Evolutionary conservation across 2,329 filamentous ascomycete species (phyloP).

Genomic region (Botrytis paeoniae): DNA sequence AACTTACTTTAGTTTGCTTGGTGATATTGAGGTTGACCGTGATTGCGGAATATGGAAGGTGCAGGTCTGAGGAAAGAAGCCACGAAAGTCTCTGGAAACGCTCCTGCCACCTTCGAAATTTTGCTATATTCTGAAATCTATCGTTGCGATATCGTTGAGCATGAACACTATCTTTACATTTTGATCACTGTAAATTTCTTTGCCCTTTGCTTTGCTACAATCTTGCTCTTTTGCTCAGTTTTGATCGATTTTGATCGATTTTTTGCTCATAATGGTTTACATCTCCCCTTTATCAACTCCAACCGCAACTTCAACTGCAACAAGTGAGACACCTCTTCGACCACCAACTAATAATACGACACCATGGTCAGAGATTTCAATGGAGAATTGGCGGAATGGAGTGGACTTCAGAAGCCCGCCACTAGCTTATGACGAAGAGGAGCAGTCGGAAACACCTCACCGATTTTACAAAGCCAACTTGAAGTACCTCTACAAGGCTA

Average conservation of each 20-base stretch:
- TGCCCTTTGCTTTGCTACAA: conserved; percentile 12
- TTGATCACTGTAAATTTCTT: conserved; percentile 1
- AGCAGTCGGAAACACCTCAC: neutral
- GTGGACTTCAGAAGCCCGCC: conserved; percentile 17
- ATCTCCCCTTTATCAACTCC: conserved; percentile 22
- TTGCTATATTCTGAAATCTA: neutral
- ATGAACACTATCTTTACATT: neutral
- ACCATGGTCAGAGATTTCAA: conserved; percentile 27
- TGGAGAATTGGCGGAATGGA: conserved; percentile 24
- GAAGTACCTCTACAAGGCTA: conserved; percentile 10
- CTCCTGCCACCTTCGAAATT: neutral
- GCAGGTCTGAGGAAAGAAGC: neutral
- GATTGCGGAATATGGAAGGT: neutral
- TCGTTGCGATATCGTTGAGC: neutral
- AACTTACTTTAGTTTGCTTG: neutral
- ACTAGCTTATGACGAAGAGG: conserved; percentile 10
- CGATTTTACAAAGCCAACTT: neutral
- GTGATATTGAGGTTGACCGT: neutral
- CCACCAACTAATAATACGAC: conserved; percentile 20
- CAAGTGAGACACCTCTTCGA: conserved; percentile 16
- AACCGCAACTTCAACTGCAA: conserved; percentile 4
- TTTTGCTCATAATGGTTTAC: conserved; percentile 23
- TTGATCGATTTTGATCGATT: conserved; percentile 13
- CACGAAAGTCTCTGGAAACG: neutral
- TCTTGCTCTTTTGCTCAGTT: conserved; percentile 13